Base-by-base conservation (phyloP, 106 monocot species). In the Iris macrosiphon region DNA sequence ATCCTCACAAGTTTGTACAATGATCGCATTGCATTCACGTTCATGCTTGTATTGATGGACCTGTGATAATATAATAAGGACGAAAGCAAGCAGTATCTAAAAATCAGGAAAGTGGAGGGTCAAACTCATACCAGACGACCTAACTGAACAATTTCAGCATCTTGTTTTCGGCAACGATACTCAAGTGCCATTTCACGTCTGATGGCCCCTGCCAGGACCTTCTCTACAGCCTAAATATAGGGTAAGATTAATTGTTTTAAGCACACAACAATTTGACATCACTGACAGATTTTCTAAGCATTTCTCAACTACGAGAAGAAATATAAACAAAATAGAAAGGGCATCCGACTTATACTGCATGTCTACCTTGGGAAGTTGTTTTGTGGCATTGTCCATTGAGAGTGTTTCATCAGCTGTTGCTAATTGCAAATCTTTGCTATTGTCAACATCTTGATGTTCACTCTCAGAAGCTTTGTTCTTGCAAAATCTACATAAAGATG, bases 1-100 rank as follows among this genome's bases (percentile, higher is more conserved):
- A 41, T 78, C 92, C 26, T 92, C 86, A 2, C 73, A 64, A 31
- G 76, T 71, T 47, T 86, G 72, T 45, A 70, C 86, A 71, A 86
- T 79, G 26, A 82, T 66, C 2, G 79, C 68, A 70, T 73, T 86
- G 60, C 92, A 92, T 50, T 82, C 92, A 45, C 92, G 78, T 31
- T 92, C 92, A 67, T 82, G 86, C 67, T 86, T 92, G 58, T 92
- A 92, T 49, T 92, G 92, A 45, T 79, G 79, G 27, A 79, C 76
- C 92, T 92, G 60, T 27, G n/a, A 18, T 24, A 28, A 39, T 42
- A 27, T 45, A 11, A 50, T 5, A 8, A 45, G 19, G 7, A 60
- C 2, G 45, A 6, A 0, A 58, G n/a, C 61, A 4, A 54, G 25
- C 7, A n/a, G 14, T 15, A 13, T 9, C 34, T 14, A n/a, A 25